Conservation (phyloP, 495 filamentous ascomycete genomes). For the Penicillium arizonense region DNA sequence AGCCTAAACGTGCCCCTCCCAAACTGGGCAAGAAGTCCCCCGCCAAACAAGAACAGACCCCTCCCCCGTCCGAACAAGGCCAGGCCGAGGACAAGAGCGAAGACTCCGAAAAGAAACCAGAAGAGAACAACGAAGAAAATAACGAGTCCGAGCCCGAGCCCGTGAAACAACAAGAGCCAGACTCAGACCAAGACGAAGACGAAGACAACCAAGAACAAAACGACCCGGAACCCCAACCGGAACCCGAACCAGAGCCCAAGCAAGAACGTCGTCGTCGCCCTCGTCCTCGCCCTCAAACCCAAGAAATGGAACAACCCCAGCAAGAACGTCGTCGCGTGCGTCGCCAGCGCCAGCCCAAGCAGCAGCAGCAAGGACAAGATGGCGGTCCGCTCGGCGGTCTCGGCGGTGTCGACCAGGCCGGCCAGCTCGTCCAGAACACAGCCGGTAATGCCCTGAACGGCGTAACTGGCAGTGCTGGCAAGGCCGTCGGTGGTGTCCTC, state of each 20-base stretch:
- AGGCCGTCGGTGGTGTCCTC: slow-evolving; percentile 52
- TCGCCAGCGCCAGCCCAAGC: slow-evolving; percentile 22
- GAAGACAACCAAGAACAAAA: slow-evolving; percentile 14
- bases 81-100: slow-evolving; percentile 21
- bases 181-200: slow-evolving; percentile 13
- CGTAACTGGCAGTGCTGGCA: slow-evolving; percentile 55
- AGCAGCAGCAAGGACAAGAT: slow-evolving; percentile 33
- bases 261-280: slow-evolving; percentile 29
- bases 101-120: slow-evolving; percentile 14
- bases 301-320: slow-evolving; percentile 40
- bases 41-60: slow-evolving; percentile 36
- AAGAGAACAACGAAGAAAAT: slow-evolving; percentile 12
- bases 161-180: slow-evolving; percentile 17
- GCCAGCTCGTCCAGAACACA: slow-evolving; percentile 61
- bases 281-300: slow-evolving; percentile 32
- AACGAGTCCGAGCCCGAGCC: slow-evolving; percentile 10
- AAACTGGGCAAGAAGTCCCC: slow-evolving; percentile 36
- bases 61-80: slow-evolving; percentile 26
- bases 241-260: slow-evolving; percentile 28
- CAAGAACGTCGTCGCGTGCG: slow-evolving; percentile 33
- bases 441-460: slow-evolving; percentile 59
- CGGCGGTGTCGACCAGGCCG: slow-evolving; percentile 56
- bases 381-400: slow-evolving; percentile 52
- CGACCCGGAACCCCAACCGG: slow-evolving; percentile 16
- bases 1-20: slow-evolving; percentile 29